These are phyloP conservation scores for Globisporangium carolinianum DNA, from an alignment of 352 stramenopile species.

Conservation along the genomic window DNA sequence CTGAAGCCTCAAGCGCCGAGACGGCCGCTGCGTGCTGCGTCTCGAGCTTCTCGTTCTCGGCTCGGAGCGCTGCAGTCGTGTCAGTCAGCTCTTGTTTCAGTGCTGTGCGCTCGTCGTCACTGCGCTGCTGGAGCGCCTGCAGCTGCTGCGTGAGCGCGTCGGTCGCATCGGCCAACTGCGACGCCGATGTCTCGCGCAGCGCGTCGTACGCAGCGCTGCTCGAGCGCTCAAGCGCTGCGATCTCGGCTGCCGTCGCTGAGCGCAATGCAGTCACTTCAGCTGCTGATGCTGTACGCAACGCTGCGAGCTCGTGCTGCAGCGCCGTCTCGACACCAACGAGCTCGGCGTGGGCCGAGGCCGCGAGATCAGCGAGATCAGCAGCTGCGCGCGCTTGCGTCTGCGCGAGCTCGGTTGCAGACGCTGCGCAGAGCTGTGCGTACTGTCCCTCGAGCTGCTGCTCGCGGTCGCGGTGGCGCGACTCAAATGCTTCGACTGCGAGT, in stretches of 20 bases:
- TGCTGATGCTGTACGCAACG: neutral
- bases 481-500: slow-evolving; percentile 23
- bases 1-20: slow-evolving; percentile 12
- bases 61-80: slow-evolving; percentile 19
- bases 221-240: slow-evolving; percentile 19
- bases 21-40: slow-evolving; percentile 23
- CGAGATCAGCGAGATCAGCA: neutral
- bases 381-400: slow-evolving; percentile 3
- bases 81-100: slow-evolving; percentile 13
- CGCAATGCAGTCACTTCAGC: slow-evolving; percentile 15
- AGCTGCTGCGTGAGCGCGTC: slow-evolving; percentile 21
- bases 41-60: slow-evolving; percentile 19
- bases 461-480: slow-evolving; percentile 20
- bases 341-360: slow-evolving; percentile 4
- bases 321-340: neutral
- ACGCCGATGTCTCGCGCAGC: slow-evolving; percentile 17
- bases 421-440: slow-evolving; percentile 24
- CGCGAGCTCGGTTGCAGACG: slow-evolving; percentile 17
- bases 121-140: slow-evolving; percentile 17
- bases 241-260: slow-evolving; percentile 14
- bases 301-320: slow-evolving; percentile 1
- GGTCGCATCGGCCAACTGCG: slow-evolving; percentile 18
- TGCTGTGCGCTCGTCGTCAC: slow-evolving; percentile 15
- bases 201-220: slow-evolving; percentile 17
- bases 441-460: slow-evolving; percentile 25